Percentiles rank a stretch among this genome's conserved stretches.
Evolutionary conservation across 2,329 filamentous ascomycete genomes (phyloP).

Genomic region (Apiospora kogelbergensis): DNA sequence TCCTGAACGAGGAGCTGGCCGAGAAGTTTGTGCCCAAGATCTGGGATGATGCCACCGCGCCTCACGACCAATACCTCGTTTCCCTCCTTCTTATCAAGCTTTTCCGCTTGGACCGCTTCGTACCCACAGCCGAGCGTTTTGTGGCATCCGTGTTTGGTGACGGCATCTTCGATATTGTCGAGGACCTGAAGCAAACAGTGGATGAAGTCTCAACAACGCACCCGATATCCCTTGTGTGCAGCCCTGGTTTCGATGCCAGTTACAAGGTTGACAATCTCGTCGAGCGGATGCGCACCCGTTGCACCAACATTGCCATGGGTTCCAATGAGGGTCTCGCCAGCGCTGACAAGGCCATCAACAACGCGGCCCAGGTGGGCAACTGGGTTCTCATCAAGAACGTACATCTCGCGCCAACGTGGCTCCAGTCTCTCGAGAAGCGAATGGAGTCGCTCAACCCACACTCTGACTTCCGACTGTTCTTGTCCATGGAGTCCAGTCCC

Average conservation of each 20-base stretch:
- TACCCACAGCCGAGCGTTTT: slow-evolving; percentile 90
- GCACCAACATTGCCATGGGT: slow-evolving; percentile 98
- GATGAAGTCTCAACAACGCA: slow-evolving; percentile 79
- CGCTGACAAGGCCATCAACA: slow-evolving; percentile 92
- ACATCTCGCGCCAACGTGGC: slow-evolving; percentile 91
- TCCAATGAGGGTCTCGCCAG: slow-evolving; percentile 91
- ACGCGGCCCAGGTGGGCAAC: slow-evolving; percentile 84
- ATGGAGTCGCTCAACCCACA: slow-evolving; percentile 95
- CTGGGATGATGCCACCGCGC: slow-evolving; percentile 65
- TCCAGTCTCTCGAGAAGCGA: slow-evolving; percentile 95
- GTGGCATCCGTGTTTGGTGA: slow-evolving; percentile 82
- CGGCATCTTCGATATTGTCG: slow-evolving; percentile 77
- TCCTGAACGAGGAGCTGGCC: slow-evolving; percentile 82
- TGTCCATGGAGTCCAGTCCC: slow-evolving; percentile 95
- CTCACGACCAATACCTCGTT: slow-evolving; percentile 74
- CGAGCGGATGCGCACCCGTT: slow-evolving; percentile 76
- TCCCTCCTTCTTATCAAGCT: slow-evolving; percentile 91
- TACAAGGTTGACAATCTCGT: slow-evolving; percentile 98
- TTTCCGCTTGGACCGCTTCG: slow-evolving; percentile 92
- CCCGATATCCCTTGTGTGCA: slow-evolving; percentile 90
- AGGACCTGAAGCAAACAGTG: slow-evolving; percentile 84
- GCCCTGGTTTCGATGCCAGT: slow-evolving; percentile 94
- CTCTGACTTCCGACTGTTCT: slow-evolving; percentile 87
- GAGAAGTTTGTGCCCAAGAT: slow-evolving; percentile 79
- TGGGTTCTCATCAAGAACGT: slow-evolving; percentile 99